Percentiles rank a stretch among this genome's conserved stretches.
These are phyloP conservation scores for Geotrichum fermentans DNA, from an alignment of 1,139 yeast species.

Conservation along the genomic window DNA sequence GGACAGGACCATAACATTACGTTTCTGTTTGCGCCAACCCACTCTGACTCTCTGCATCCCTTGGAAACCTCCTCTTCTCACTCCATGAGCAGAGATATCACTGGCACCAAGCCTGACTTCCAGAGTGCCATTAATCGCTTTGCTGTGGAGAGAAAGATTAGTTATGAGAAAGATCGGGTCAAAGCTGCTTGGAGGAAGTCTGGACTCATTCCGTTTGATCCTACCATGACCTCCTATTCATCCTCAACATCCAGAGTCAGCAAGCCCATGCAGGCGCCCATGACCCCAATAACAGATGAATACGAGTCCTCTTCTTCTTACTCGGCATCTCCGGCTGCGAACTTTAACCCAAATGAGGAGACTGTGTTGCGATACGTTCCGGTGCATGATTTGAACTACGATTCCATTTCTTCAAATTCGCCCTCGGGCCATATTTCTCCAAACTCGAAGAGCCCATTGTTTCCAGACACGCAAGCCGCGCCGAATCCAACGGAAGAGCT, in stretches of 20 bases:
- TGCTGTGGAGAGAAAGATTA: slow-evolving; percentile 7
- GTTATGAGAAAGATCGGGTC: slow-evolving; percentile 5
- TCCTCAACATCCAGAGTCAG: not conserved
- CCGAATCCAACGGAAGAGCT: slow-evolving; percentile 5
- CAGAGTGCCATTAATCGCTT: slow-evolving; percentile 14
- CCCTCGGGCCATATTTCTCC: slow-evolving; percentile 12
- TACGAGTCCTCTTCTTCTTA: slow-evolving; percentile 12
- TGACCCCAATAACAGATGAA: slow-evolving; percentile 10
- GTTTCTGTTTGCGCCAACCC: slow-evolving; percentile 19
- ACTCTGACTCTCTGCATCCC: slow-evolving; percentile 15
- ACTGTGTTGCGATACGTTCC: slow-evolving; percentile 10
- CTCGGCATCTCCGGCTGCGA: not conserved
- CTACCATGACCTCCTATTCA: slow-evolving; percentile 1
- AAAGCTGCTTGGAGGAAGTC: slow-evolving; percentile 15
- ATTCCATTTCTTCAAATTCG: slow-evolving; percentile 9
- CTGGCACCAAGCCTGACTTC: slow-evolving; percentile 6
- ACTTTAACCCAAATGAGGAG: not conserved
- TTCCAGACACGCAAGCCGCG: slow-evolving; percentile 3
- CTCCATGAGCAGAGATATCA: slow-evolving; percentile 13
- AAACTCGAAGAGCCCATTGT: slow-evolving; percentile 8
- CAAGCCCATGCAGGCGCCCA: not conserved
- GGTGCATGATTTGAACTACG: slow-evolving; percentile 13
- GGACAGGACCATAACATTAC: slow-evolving; percentile 19
- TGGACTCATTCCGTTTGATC: slow-evolving; percentile 19
- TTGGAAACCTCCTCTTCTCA: slow-evolving; percentile 10